Base-by-base conservation (phyloP, 2,329 filamentous ascomycete genomes). In the Hypoxylon sp. region DNA sequence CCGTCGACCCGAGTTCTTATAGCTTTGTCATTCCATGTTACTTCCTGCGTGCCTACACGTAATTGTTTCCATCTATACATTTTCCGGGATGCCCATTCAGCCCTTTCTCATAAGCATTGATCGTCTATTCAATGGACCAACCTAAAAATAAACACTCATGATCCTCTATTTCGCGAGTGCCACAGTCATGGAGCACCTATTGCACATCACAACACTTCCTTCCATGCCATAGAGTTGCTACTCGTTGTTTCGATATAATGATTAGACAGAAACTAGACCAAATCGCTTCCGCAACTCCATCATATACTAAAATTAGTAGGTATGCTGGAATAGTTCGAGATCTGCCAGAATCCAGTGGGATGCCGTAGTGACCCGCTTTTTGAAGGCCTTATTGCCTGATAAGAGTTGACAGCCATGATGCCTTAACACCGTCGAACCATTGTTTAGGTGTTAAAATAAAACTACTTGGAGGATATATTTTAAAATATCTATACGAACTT, bases 251-350 rank as follows among this genome's bases (percentile, higher is more conserved):
- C 24, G 7, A 21, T 29, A 48, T 48, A 21, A 13, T 29, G n/a
- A 17, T 6, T 50, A 50, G 46, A 50, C 15, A 37, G 32, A 37
- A 37, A 37, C 13, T 37, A 4, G 32, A 13, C 32, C 13, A 37
- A 37, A 32, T 32, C 2, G 24, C 24, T 5, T 27, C 24, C 24
- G 31, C 10, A 27, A n/a, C 46, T 31, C 4, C 7, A 31, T 50
- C 46, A 29, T 29, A 50, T 50, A 24, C 46, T 50, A 29, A 50
- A 50, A 29, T 50, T 50, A 50, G 46, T 44, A 37, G 35, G 35
- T 13, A 15, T n/a, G 6, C 35, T 37, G n/a, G 6, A 6, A 13
- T 37, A 37, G 35, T 17, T 42, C 6, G 37, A 17, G 37, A 42
- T 42, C 6, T 5, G 7, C 37, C n/a, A 19, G 15, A n/a, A 15